Evolutionary conservation across 352 stramenopile species (phyloP), one percentile per base, ranked within the genome.

Genomic region (Globisporangium apiculatum): DNA sequence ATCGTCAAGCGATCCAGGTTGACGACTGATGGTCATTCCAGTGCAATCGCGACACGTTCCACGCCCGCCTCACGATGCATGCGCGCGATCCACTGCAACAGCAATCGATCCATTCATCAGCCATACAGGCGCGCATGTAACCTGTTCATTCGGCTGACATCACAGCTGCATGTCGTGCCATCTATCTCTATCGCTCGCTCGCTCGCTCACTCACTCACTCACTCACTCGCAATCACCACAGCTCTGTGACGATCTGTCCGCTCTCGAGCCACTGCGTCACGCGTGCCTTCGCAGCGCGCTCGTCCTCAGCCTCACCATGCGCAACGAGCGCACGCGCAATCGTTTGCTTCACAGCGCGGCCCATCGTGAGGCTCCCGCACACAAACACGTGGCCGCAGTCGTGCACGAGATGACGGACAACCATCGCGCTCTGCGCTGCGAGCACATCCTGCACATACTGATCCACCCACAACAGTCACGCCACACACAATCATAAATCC

Each of bases 301-400:
- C 67, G 9, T 54, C 71, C 37, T 53, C n/a, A 36, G 73, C 61
- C n/a, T 71, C 56, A 0, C 64, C 61, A 60, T 89, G 81, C 48
- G 63, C 56, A 17, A 72, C 52, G 40, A 92, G 64, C 48, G 77
- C 78, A 7, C 64, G 7, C 2, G 74, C 67, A 31, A 94, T 76
- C 12, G 72, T 70, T 8, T 73, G 75, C 72, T 90, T 92, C 55
- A 87, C 80, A 10, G 79, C 79, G 17, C 79, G 78, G 6, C 85
- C 83, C 82, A 94, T 91, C 18, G 67, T 72, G 37, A 87, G 65
- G 53, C 83, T 89, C n/a, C 85, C 85, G 35, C 85, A 94, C 35
- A 94, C 64, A 55, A 76, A 94, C 35, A 93, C 62, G 65, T 86
- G 83, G 40, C 83, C 82, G 38, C 75, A 61, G 10, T 83, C 57